Evolutionary conservation across 108 stramenopile genomes (phyloP).

Genomic region (Parmales sp.): DNA sequence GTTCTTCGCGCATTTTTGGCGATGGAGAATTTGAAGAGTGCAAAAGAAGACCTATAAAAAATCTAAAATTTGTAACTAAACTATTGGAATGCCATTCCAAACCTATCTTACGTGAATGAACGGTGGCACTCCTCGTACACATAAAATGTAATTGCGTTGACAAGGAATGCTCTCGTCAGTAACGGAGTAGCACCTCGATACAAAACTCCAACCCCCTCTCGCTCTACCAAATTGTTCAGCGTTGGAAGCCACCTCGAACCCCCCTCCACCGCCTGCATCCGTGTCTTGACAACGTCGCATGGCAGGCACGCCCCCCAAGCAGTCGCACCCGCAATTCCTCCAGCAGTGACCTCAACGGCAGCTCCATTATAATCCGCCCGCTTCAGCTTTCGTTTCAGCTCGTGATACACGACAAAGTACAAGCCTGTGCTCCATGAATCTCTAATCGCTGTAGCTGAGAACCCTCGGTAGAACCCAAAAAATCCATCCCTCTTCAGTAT

Average conservation of each 20-base stretch:
- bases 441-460: background rate
- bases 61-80: too few species aligned
- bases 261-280: background rate
- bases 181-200: background rate
- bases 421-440: background rate
- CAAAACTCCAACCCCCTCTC: background rate
- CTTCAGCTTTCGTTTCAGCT: background rate
- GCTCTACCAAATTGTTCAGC: background rate
- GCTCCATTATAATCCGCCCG: background rate
- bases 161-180: background rate
- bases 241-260: background rate
- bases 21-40: too few species aligned
- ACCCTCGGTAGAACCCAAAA: background rate
- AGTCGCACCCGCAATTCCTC: background rate
- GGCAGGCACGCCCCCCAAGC: conserved; percentile 5
- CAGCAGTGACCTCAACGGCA: background rate
- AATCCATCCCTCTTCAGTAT: background rate
- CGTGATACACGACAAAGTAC: background rate
- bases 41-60: too few species aligned
- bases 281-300: background rate
- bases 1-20: too few species aligned
- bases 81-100: too few species aligned
- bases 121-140: conserved; percentile 7
- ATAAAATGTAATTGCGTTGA: background rate
- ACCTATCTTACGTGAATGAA: too few species aligned